phyloP scores from a whole-genome alignment of 1,284 basidiomycete genomes.

The Tylopilus sp. region DNA sequence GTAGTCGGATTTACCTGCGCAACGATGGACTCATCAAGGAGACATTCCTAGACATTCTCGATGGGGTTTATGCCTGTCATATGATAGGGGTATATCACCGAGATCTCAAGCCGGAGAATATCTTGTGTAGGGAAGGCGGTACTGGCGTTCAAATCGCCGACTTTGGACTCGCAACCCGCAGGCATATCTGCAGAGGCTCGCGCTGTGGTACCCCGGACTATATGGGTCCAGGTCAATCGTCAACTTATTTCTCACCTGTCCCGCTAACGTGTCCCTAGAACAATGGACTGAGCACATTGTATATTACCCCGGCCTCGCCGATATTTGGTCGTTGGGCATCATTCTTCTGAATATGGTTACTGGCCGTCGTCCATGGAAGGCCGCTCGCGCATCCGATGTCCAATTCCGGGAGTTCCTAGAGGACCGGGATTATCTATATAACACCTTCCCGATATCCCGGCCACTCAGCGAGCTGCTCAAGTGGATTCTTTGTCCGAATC shows the following conservation, averaged over 20 bases:
- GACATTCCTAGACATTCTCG: slow-evolving; percentile 71
- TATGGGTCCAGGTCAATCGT: slow-evolving; percentile 65
- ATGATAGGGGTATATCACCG: slow-evolving; percentile 74
- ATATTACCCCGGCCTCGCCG: slow-evolving; percentile 62
- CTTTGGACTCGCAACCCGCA: slow-evolving; percentile 78
- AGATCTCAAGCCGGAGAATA: slow-evolving; percentile 87
- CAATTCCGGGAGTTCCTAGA: slow-evolving; percentile 67
- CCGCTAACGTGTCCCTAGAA: slow-evolving; percentile 43
- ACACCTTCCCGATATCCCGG: slow-evolving; percentile 66
- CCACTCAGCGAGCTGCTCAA: slow-evolving; percentile 54
- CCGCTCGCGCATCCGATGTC: slow-evolving; percentile 67
- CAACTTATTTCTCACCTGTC: neutral
- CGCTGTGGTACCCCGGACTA: slow-evolving; percentile 80
- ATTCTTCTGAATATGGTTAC: slow-evolving; percentile 82
- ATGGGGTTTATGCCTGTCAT: slow-evolving; percentile 73
- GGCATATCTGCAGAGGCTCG: slow-evolving; percentile 61
- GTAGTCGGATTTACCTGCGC: slow-evolving; percentile 39
- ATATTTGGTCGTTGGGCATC: slow-evolving; percentile 91
- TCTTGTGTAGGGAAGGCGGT: slow-evolving; percentile 62
- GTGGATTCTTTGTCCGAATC: slow-evolving; percentile 53
- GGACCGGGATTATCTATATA: slow-evolving; percentile 64
- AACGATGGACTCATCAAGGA: slow-evolving; percentile 57
- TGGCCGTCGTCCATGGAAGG: slow-evolving; percentile 84
- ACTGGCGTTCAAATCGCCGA: slow-evolving; percentile 67
- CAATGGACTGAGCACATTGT: slow-evolving; percentile 41